Conservation (phyloP, 2,329 filamentous ascomycete species). For the Talaromyces sp. region DNA sequence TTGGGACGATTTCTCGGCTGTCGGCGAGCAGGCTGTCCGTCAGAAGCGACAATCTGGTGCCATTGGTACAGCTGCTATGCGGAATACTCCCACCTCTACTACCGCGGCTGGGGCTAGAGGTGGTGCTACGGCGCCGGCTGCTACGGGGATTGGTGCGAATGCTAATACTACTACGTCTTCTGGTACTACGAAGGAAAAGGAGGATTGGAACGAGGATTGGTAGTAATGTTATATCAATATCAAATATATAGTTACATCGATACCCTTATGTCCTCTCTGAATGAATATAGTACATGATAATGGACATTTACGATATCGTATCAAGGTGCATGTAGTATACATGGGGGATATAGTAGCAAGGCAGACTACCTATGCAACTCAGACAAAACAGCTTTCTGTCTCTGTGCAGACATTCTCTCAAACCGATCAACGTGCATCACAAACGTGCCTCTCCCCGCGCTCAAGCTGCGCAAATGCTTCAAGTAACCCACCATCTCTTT, state of each 20-base stretch:
- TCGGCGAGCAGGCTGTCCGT: constrained; percentile 22
- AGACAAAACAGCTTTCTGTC: constrained; percentile 55
- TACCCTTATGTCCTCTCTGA: constrained; percentile 7
- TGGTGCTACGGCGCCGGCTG: constrained; percentile 25
- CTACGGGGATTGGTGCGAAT: constrained; percentile 21
- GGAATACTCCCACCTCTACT: constrained; percentile 38
- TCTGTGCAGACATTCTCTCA: constrained; percentile 60
- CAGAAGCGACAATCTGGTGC: constrained; percentile 43
- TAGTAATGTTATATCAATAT: constrained; percentile 8
- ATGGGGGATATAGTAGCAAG: neutral
- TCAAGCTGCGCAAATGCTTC: constrained; percentile 82
- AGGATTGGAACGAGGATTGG: constrained; percentile 28
- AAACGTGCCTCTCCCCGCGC: constrained; percentile 75
- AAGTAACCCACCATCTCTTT: constrained; percentile 97
- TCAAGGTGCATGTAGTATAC: constrained; percentile 8
- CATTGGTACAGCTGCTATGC: constrained; percentile 64
- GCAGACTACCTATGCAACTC: constrained; percentile 38
- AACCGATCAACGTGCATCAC: constrained; percentile 71
- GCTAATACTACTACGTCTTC: constrained; percentile 15
- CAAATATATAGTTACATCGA: constrained; percentile 5
- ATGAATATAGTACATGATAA: neutral
- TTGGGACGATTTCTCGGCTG: constrained; percentile 83
- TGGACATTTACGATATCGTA: neutral
- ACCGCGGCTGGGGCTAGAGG: constrained; percentile 17
- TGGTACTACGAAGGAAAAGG: constrained; percentile 43